These are phyloP conservation scores for Pugionium dolabratum DNA, from an alignment of 345 rosid species.

Conservation along the genomic window DNA sequence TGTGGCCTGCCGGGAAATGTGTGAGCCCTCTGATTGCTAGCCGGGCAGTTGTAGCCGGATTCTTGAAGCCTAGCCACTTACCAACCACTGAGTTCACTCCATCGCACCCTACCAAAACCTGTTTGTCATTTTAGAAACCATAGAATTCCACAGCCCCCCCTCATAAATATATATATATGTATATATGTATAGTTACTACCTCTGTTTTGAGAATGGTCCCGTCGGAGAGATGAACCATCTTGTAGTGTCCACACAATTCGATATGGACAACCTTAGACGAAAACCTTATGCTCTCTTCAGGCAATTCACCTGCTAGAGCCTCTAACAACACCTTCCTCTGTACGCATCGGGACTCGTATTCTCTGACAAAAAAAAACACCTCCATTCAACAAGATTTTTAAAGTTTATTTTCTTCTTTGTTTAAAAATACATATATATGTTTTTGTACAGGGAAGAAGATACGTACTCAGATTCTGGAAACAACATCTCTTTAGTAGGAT, in stretches of 20 bases:
- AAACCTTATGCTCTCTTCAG: slow-evolving; percentile 58
- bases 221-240: slow-evolving; percentile 60
- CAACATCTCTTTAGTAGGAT: slow-evolving; percentile 30
- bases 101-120: slow-evolving; percentile 74
- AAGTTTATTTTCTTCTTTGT: not conserved
- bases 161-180: too few species aligned
- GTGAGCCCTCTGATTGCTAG: slow-evolving; percentile 51
- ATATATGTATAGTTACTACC: slow-evolving; percentile 38
- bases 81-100: slow-evolving; percentile 70
- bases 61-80: slow-evolving; percentile 65
- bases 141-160: not conserved
- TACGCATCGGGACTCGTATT: slow-evolving; percentile 53
- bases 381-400: slow-evolving; percentile 26
- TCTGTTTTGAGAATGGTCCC: slow-evolving; percentile 59
- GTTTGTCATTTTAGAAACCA: slow-evolving; percentile 26
- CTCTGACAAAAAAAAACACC: slow-evolving; percentile 30
- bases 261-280: slow-evolving; percentile 66
- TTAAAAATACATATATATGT: not conserved
- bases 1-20: slow-evolving; percentile 45
- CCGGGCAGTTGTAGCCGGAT: slow-evolving; percentile 43
- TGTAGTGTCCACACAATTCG: slow-evolving; percentile 56
- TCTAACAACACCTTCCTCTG: slow-evolving; percentile 60
- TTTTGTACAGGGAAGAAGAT: slow-evolving; percentile 16
- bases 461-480: slow-evolving; percentile 45
- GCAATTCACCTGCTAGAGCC: slow-evolving; percentile 56